Conservation (phyloP, 1,284 basidiomycete genomes). For the Naganishia liquefaciens region DNA sequence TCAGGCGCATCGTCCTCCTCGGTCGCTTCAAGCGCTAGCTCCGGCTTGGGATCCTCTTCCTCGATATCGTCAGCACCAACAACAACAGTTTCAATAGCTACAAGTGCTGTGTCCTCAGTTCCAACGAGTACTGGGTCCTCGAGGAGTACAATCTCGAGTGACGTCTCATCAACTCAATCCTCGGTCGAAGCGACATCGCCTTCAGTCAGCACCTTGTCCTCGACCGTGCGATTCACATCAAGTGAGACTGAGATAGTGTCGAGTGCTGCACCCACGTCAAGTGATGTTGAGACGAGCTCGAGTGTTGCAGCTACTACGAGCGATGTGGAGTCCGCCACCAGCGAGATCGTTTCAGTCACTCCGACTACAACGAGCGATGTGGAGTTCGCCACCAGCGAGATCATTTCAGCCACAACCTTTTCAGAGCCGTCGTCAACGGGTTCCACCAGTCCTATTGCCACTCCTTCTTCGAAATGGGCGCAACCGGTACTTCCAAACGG, state of each 20-base stretch:
- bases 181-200: not conserved
- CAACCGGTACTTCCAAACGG: slow-evolving; percentile 1
- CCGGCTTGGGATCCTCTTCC: not conserved
- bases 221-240: not conserved
- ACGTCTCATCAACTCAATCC: not conserved
- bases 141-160: not conserved
- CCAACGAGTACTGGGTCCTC: not conserved
- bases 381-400: not conserved
- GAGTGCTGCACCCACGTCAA: too few relatives aligned
- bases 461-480: slow-evolving; percentile 10
- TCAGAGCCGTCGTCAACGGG: not conserved
- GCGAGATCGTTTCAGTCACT: too few relatives aligned
- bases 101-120: not conserved
- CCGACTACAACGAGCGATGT: too few relatives aligned
- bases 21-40: not conserved
- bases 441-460: not conserved
- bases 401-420: not conserved
- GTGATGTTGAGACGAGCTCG: too few relatives aligned
- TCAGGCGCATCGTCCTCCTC: not conserved
- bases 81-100: not conserved
- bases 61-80: not conserved
- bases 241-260: too few relatives aligned
- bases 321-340: too few relatives aligned
- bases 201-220: not conserved
- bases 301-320: too few relatives aligned